A percentile compares a stretch with the other conserved stretches of the same genome.
phyloP scores from a whole-genome alignment of 2,329 filamentous ascomycete species.

The Aspergillus sp. region DNA sequence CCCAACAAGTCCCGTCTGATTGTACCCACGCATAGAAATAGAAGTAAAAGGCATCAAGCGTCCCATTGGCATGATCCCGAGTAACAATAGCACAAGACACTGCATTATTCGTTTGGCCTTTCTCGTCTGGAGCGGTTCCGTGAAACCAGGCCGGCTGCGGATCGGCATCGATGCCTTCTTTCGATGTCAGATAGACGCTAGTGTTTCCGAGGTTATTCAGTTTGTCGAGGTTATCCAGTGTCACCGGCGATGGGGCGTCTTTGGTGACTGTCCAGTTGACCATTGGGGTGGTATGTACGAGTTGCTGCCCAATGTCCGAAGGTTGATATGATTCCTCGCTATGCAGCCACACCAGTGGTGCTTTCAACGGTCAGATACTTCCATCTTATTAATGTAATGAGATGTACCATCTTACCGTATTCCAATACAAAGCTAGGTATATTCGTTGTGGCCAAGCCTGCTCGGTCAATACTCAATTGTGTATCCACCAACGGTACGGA shows the following conservation, averaged over 20 bases:
- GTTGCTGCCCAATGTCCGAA: conserved; percentile 44
- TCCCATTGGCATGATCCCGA: conserved; percentile 50
- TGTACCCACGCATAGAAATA: conserved; percentile 53
- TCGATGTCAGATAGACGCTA: conserved; percentile 47
- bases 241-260: conserved; percentile 36
- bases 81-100: conserved; percentile 52
- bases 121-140: conserved; percentile 50
- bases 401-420: conserved; percentile 33
- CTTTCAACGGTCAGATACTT: conserved; percentile 23
- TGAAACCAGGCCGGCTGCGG: conserved; percentile 44
- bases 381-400: neutral
- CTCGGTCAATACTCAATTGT: neutral
- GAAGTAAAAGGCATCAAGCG: conserved; percentile 59
- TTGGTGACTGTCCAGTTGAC: conserved; percentile 39
- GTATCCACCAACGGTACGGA: no score
- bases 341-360: conserved; percentile 49
- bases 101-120: conserved; percentile 48
- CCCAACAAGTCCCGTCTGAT: no score
- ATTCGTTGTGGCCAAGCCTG: conserved; percentile 6
- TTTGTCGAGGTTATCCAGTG: conserved; percentile 44
- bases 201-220: conserved; percentile 43
- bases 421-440: conserved; percentile 43
- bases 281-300: conserved; percentile 43
- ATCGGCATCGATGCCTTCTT: conserved; percentile 40
- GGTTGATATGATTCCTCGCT: conserved; percentile 46